phyloP scores from a whole-genome alignment of 2,329 filamentous ascomycete species.

The Talaromyces sp. region DNA sequence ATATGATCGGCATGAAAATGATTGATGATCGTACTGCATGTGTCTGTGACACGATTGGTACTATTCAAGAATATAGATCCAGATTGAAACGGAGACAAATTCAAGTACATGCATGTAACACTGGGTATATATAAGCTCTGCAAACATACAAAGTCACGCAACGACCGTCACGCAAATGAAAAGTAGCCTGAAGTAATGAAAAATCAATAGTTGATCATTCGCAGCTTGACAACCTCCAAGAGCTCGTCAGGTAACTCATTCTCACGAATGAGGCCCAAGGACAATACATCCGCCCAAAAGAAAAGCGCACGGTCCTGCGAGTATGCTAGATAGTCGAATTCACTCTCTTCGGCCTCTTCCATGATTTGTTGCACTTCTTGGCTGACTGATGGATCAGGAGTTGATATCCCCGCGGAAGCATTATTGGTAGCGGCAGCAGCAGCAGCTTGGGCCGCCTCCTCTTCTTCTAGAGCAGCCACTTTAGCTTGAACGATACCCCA shows the following conservation, averaged over 20 bases:
- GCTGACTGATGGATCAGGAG: neutral
- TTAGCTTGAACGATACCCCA: slow-evolving; percentile 98
- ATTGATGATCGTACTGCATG: neutral
- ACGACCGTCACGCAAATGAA: neutral
- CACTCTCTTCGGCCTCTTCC: slow-evolving; percentile 46
- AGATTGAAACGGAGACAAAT: neutral
- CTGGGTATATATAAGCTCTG: slow-evolving; percentile 12
- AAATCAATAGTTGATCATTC: slow-evolving; percentile 59
- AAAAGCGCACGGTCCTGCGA: slow-evolving; percentile 86
- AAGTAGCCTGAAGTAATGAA: neutral
- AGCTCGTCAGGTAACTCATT: slow-evolving; percentile 74
- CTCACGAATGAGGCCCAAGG: slow-evolving; percentile 66
- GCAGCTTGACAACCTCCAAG: slow-evolving; percentile 57
- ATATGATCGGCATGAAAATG: neutral
- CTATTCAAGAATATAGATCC: neutral
- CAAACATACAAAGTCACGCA: slow-evolving; percentile 5
- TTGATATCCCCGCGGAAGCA: neutral
- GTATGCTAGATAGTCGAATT: slow-evolving; percentile 91
- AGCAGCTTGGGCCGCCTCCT: slow-evolving; percentile 27
- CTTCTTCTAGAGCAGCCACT: slow-evolving; percentile 63
- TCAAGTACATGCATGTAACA: neutral
- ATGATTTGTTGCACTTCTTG: slow-evolving; percentile 20
- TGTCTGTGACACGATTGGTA: neutral
- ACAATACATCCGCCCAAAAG: slow-evolving; percentile 87
- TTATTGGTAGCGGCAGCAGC: neutral